phyloP scores from a whole-genome alignment of 768 basidiomycete genomes.

The Rossbeevera mucosa region DNA sequence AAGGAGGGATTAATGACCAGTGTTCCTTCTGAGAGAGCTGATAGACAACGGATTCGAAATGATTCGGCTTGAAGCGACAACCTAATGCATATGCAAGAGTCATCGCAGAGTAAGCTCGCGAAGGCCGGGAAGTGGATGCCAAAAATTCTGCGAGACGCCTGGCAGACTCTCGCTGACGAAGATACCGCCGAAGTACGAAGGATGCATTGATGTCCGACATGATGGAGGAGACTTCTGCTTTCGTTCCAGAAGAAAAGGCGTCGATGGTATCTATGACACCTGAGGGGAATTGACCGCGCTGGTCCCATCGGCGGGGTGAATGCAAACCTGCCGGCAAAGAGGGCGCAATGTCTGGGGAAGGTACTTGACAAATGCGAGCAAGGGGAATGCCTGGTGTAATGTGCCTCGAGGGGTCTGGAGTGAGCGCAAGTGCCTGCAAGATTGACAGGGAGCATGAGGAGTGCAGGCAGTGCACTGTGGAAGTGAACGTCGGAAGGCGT shows the following conservation, averaged over 20 bases:
- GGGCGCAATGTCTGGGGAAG: background rate
- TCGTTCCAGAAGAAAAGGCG: conserved; percentile 18
- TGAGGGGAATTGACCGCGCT: conserved; percentile 20
- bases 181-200: conserved; percentile 22
- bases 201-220: conserved; percentile 18
- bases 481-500: background rate
- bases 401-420: conserved; percentile 2
- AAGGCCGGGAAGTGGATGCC: conserved; percentile 34
- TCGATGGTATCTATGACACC: conserved; percentile 25
- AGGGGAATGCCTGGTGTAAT: conserved; percentile 1
- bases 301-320: background rate
- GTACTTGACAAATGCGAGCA: conserved; percentile 1
- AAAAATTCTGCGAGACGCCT: conserved; percentile 32
- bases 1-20: conserved; percentile 49
- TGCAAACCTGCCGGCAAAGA: background rate
- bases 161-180: conserved; percentile 32
- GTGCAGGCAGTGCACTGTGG: conserved; percentile 10
- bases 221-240: conserved; percentile 5
- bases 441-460: conserved; percentile 21
- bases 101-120: conserved; percentile 43
- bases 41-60: conserved; percentile 55
- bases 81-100: conserved; percentile 47
- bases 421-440: conserved; percentile 18
- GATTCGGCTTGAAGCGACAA: conserved; percentile 44
- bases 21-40: conserved; percentile 41